phyloP scores from a whole-genome alignment of 768 basidiomycete species.

The Suillus lakei region DNA sequence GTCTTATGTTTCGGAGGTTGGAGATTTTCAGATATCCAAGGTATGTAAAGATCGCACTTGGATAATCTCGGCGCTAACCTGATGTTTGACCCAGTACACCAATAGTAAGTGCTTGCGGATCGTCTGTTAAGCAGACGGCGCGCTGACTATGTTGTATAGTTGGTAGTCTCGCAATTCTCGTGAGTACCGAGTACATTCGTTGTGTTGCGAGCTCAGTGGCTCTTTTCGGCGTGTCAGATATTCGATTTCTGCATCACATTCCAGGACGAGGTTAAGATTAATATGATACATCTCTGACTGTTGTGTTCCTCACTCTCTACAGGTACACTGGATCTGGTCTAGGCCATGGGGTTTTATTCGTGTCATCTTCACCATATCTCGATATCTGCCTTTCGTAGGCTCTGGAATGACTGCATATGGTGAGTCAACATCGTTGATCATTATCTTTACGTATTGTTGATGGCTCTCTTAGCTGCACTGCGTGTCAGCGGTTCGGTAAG shows the following conservation, averaged over 20 bases:
- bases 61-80: not conserved
- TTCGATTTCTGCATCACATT: slow-evolving; percentile 17
- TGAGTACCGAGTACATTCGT: slow-evolving; percentile 5
- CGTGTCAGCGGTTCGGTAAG: slow-evolving; percentile 7
- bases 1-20: slow-evolving; percentile 6
- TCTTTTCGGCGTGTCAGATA: slow-evolving; percentile 6
- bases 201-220: not conserved
- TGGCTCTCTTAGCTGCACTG: slow-evolving; percentile 1
- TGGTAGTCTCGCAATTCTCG: slow-evolving; percentile 22
- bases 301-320: not conserved
- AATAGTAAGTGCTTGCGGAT: slow-evolving; percentile 14
- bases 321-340: slow-evolving; percentile 26
- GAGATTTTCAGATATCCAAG: slow-evolving; percentile 21
- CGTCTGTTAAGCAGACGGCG: not conserved
- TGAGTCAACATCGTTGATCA: slow-evolving; percentile 9
- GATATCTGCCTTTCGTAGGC: slow-evolving; percentile 25
- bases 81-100: slow-evolving; percentile 14
- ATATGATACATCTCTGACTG: not conserved
- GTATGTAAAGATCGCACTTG: slow-evolving; percentile 4
- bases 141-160: slow-evolving; percentile 9
- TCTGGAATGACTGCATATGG: slow-evolving; percentile 17
- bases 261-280: slow-evolving; percentile 10
- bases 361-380: slow-evolving; percentile 21
- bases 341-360: slow-evolving; percentile 21
- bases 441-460: not conserved